Conservation (phyloP, 148 eudicot genomes). For the Silene conica region DNA sequence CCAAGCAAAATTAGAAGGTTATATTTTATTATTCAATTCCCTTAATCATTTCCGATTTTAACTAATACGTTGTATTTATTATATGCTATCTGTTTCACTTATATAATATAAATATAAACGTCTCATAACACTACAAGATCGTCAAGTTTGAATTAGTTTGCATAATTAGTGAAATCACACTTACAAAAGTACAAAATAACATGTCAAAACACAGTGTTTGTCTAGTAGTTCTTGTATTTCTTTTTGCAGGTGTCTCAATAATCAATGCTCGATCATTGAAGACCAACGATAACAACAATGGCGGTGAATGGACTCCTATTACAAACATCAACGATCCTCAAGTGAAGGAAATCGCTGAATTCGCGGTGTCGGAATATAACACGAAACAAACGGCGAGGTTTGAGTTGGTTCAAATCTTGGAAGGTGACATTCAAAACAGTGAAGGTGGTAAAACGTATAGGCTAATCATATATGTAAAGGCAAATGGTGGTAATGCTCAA, state of each 20-base stretch:
- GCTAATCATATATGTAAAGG: not conserved
- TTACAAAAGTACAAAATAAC: not conserved
- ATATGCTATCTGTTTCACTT: not conserved
- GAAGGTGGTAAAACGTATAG: not conserved
- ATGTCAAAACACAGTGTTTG: not conserved
- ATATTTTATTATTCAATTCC: no score
- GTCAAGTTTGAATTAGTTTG: not conserved
- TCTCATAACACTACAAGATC: not conserved
- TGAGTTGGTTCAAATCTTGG: not conserved
- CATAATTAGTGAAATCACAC: not conserved
- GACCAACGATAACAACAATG: no score
- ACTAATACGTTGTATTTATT: no score
- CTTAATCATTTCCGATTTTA: no score
- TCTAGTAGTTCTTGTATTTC: not conserved
- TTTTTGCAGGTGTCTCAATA: not conserved
- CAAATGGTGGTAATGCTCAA: not conserved
- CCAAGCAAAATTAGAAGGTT: no score
- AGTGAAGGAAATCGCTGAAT: not conserved
- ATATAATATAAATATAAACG: not conserved
- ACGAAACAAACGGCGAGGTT: not conserved
- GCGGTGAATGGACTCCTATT: not conserved
- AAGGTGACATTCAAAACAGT: not conserved
- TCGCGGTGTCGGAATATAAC: constrained; percentile 4
- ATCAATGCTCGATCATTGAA: not conserved
- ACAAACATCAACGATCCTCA: constrained; percentile 1